These are phyloP conservation scores for Blastocystis sp. DNA, from an alignment of 352 stramenopile genomes.

Conservation along the genomic window DNA sequence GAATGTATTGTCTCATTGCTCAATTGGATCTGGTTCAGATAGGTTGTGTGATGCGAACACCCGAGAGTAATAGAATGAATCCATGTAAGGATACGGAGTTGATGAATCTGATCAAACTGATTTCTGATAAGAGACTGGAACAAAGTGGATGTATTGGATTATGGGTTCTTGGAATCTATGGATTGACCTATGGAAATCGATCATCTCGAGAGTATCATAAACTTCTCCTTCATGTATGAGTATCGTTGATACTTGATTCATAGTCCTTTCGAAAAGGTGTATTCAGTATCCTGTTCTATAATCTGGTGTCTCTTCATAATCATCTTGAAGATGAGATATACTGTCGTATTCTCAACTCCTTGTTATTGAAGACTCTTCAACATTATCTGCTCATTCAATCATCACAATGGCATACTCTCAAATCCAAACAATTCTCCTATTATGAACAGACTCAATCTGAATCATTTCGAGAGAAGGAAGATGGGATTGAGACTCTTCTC, in stretches of 20 bases:
- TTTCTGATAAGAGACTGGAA: background rate
- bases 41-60: background rate
- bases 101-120: background rate
- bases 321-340: background rate
- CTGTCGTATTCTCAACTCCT: background rate
- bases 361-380: background rate
- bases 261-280: background rate
- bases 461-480: background rate
- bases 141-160: background rate
- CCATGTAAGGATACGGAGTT: background rate
- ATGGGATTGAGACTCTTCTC: conserved; percentile 30
- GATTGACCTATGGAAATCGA: background rate
- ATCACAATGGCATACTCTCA: conserved; percentile 46
- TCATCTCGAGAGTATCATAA: background rate
- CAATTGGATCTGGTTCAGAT: background rate
- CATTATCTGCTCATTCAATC: conserved; percentile 26
- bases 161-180: conserved; percentile 1
- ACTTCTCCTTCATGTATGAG: background rate
- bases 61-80: background rate
- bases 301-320: background rate
- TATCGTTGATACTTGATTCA: background rate
- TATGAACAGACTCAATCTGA: conserved; percentile 1
- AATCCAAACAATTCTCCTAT: conserved; percentile 35
- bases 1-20: background rate
- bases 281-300: background rate